Conservation (phyloP, 139 green algal species). For the Diplosphaera chodatii region DNA sequence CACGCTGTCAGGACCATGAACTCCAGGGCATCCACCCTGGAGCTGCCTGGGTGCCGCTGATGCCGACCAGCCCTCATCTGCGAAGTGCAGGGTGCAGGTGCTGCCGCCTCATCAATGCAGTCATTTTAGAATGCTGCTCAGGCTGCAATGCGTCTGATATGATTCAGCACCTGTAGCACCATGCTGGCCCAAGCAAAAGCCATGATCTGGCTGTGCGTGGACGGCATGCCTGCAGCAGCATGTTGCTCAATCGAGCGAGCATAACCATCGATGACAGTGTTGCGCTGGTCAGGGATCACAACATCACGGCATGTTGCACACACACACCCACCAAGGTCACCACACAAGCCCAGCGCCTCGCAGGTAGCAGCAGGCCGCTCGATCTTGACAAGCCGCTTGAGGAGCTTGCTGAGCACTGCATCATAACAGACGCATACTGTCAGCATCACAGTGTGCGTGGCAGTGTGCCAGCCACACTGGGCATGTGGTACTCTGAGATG, state of each 20-base stretch:
- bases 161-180: background rate
- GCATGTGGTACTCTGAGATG: too few species aligned
- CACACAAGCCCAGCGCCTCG: background rate
- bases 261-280: too few species aligned
- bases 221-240: too few species aligned
- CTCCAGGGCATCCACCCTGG: background rate
- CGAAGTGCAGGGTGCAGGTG: too few species aligned
- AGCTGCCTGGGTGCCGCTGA: background rate
- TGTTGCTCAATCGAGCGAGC: too few species aligned
- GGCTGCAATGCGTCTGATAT: background rate
- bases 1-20: background rate
- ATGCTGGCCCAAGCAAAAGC: background rate
- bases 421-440: background rate
- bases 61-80: background rate
- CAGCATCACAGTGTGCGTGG: background rate
- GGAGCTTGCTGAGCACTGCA: conserved; percentile 1
- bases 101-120: too few species aligned
- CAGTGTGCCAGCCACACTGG: too few species aligned
- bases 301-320: too few species aligned
- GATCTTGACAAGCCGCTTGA: background rate
- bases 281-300: too few species aligned
- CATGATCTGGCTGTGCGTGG: background rate
- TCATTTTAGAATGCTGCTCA: too few species aligned
- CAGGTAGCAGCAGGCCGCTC: background rate
- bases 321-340: too few species aligned